Evolutionary conservation across 352 stramenopile species (phyloP).

Genomic region (Pythium chondricola): DNA sequence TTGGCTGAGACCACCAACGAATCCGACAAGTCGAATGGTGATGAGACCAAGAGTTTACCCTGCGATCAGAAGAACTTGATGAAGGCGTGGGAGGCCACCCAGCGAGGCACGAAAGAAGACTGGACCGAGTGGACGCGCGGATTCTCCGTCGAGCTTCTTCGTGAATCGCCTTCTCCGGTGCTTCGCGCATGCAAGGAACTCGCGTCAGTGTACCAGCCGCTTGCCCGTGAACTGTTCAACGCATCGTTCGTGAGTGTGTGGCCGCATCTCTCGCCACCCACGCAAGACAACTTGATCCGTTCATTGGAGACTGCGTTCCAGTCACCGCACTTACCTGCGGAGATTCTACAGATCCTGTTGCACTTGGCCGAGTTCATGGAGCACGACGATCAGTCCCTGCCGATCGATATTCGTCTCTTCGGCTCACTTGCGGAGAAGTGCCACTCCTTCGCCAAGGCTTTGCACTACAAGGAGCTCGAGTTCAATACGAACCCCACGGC

Average conservation of each 20-base stretch:
- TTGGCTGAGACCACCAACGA: slow-evolving; percentile 9
- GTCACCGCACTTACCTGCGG: slow-evolving; percentile 88
- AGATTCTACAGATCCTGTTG: slow-evolving; percentile 97
- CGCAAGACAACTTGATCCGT: slow-evolving; percentile 91
- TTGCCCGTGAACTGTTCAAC: slow-evolving; percentile 98
- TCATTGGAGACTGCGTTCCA: slow-evolving; percentile 95
- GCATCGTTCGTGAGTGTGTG: slow-evolving; percentile 99
- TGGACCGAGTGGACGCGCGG: slow-evolving; percentile 99
- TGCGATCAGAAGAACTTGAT: slow-evolving; percentile 81
- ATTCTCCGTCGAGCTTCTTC: slow-evolving; percentile 96
- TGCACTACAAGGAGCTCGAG: slow-evolving; percentile 99
- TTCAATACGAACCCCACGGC: slow-evolving; percentile 90
- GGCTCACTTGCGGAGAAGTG: slow-evolving; percentile 96
- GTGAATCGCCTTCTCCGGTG: slow-evolving; percentile 94
- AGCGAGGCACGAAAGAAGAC: slow-evolving; percentile 89
- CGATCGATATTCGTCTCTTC: slow-evolving; percentile 96
- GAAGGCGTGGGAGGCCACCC: slow-evolving; percentile 82
- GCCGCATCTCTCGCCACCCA: slow-evolving; percentile 90
- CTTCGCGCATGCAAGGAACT: slow-evolving; percentile 94
- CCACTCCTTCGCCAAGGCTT: slow-evolving; percentile 97
- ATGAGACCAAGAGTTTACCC: slow-evolving; percentile 73
- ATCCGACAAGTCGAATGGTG: slow-evolving; percentile 21
- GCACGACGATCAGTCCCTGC: slow-evolving; percentile 94
- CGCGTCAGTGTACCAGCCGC: slow-evolving; percentile 96
- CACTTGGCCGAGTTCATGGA: slow-evolving; percentile 99